These are phyloP conservation scores for Prunus armeniaca DNA, from an alignment of 306 rosid species.

Conservation along the genomic window DNA sequence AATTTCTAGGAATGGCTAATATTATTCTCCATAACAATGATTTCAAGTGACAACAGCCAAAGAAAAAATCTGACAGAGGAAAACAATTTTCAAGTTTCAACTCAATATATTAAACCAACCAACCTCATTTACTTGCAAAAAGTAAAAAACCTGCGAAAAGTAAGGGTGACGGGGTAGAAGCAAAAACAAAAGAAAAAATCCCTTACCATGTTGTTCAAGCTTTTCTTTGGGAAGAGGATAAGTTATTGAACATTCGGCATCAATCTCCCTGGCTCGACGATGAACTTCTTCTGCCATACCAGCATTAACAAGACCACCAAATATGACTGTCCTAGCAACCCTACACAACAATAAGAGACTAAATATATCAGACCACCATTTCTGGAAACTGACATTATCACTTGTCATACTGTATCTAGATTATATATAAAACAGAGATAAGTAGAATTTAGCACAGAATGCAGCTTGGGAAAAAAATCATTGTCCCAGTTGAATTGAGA, in stretches of 20 bases:
- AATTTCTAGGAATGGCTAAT: not conserved
- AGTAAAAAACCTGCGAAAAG: not conserved
- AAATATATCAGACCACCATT: constrained; percentile 9
- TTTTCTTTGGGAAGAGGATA: constrained; percentile 81
- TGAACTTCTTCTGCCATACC: constrained; percentile 80
- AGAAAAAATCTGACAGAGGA: not conserved
- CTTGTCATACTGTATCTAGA: not conserved
- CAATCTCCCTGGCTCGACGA: constrained; percentile 58
- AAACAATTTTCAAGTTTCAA: not conserved
- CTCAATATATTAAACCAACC: not conserved
- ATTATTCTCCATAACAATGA: not conserved
- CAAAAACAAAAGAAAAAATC: constrained; percentile 15
- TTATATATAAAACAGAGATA: not conserved
- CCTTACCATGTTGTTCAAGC: constrained; percentile 65
- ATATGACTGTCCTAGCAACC: constrained; percentile 88
- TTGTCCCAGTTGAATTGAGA: not conserved
- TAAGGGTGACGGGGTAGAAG: not conserved
- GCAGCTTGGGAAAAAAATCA: not conserved
- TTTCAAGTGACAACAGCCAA: not conserved
- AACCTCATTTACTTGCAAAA: not conserved
- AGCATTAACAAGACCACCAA: constrained; percentile 73
- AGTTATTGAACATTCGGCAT: constrained; percentile 63
- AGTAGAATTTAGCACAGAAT: not conserved
- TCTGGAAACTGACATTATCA: not conserved
- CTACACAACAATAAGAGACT: constrained; percentile 42